Conservation (phyloP, 1,284 basidiomycete species). For the Tilletia setariae region DNA sequence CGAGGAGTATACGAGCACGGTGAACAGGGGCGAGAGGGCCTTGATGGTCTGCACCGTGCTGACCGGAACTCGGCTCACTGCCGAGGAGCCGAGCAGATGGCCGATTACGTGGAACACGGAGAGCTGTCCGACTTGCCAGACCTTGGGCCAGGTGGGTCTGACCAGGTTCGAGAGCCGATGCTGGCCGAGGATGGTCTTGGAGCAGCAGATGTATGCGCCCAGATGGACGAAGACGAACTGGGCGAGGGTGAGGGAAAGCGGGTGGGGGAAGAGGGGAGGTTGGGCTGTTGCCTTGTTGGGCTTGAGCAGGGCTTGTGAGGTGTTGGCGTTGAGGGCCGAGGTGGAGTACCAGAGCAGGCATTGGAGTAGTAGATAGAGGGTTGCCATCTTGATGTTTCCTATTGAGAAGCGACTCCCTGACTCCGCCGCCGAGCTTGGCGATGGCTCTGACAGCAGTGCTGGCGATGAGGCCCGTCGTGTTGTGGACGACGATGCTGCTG, state of each 20-base stretch:
- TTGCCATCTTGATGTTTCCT: too few species aligned
- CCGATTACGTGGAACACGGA: constrained; percentile 88
- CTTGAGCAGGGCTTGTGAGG: constrained; percentile 79
- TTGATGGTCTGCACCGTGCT: constrained; percentile 99
- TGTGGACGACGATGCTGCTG: not conserved
- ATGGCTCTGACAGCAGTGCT: too few species aligned
- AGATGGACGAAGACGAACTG: constrained; percentile 91
- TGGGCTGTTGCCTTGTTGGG: constrained; percentile 1
- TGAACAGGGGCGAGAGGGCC: constrained; percentile 94
- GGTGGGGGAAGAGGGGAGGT: constrained; percentile 70
- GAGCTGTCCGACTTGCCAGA: constrained; percentile 81
- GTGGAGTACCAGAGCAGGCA: constrained; percentile 57
- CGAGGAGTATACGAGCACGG: constrained; percentile 86
- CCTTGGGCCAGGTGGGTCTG: constrained; percentile 68
- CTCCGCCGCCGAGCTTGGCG: too few species aligned
- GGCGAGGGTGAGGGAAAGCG: constrained; percentile 89
- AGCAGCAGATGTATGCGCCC: constrained; percentile 68
- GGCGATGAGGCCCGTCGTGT: not conserved
- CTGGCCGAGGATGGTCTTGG: constrained; percentile 28
- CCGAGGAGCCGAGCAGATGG: constrained; percentile 93
- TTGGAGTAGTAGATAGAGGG: too few species aligned
- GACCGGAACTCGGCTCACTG: constrained; percentile 90
- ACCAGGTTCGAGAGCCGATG: constrained; percentile 44
- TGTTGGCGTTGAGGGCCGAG: constrained; percentile 82
- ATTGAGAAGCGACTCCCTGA: too few species aligned